Base-by-base conservation (phyloP, 176 grass and related monocot species). In the Alloteropsis semialata region DNA sequence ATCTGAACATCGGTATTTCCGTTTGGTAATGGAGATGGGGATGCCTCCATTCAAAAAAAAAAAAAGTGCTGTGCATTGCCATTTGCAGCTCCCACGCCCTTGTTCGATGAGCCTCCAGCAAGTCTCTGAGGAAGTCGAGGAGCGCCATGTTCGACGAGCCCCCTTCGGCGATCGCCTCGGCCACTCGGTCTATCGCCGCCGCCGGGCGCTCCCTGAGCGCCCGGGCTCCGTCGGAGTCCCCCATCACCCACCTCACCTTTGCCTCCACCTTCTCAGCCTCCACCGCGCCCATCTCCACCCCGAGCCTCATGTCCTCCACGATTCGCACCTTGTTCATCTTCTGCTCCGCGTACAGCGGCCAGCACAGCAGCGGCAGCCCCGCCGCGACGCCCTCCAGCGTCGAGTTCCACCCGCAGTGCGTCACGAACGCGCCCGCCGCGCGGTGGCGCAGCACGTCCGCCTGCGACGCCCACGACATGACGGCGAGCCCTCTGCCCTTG, bases 331-430 rank as follows among this genome's bases (percentile, higher is more conserved):
- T 78, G 53, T 85, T 85, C 2, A 85, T 8, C 65, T 2, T 10
- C 83, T 85, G 83, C 75, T 85, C 83, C 21, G 74, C 83, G 39
- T 85, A 77, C 8, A 85, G 49, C 50, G 73, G 83, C 83, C 74
- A 78, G 30, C 83, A 85, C n/a, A 85, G 14, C 64, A 78, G 49
- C 29, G 83, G 83, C 75, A 85, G 46, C 19, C 83, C 74, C 16
- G 74, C 53, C 53, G 4, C 46, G 50, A 88, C 27, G 32, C 30
- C 63, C 34, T 91, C 84, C 22, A 91, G 29, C 27, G 68, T 1
- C 14, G 89, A 91, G 77, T 78, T 91, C 85, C 71, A 91, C 6
- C 88, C 88, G 57, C 84, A 90, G 56, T 90, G 88, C 55, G 88
- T 90, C 64, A 90, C 56, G 72, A 90, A 90, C 3, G 69, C 76